Percentiles rank a stretch among this genome's conserved stretches.
Evolutionary conservation across 2,329 filamentous ascomycete genomes (phyloP).

Genomic region (Dryadomyces quercivorus): DNA sequence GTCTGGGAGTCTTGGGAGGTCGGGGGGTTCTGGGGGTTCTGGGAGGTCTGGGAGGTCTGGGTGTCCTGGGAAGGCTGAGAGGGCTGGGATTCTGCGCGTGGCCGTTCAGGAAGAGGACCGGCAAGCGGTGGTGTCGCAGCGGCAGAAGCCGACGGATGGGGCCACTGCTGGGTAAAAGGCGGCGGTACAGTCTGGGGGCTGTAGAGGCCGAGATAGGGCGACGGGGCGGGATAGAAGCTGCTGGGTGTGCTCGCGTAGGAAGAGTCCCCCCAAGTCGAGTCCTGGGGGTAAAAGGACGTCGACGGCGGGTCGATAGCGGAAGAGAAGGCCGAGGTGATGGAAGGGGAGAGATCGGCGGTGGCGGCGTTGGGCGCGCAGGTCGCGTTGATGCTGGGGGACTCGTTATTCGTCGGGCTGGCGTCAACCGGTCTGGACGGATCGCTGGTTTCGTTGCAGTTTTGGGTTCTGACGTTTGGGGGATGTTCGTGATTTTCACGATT

Average conservation of each 20-base stretch:
- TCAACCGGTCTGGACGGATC: conserved; percentile 5
- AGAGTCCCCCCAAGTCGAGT: conserved; percentile 31
- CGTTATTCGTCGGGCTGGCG: conserved; percentile 3
- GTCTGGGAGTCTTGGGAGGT: not conserved
- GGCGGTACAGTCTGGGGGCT: conserved; percentile 17
- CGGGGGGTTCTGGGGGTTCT: not conserved
- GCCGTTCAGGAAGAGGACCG: conserved; percentile 23
- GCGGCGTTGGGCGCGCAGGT: conserved; percentile 3
- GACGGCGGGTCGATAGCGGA: not conserved
- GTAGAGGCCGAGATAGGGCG: conserved; percentile 19
- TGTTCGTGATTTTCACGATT: not conserved
- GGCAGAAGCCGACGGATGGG: conserved; percentile 10
- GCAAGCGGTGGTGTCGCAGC: conserved; percentile 13
- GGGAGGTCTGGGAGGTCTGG: not conserved
- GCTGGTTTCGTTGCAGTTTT: conserved; percentile 4
- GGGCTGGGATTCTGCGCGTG: conserved; percentile 11
- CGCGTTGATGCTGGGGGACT: conserved; percentile 14
- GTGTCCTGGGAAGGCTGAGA: not conserved
- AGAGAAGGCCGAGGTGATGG: conserved; percentile 1
- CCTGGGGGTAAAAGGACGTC: conserved; percentile 9
- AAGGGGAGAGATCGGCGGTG: not conserved
- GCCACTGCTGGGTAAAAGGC: conserved; percentile 18
- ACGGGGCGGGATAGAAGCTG: conserved; percentile 20
- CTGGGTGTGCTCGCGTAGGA: conserved; percentile 22
- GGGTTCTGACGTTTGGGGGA: not conserved